These are phyloP conservation scores for Orychophragmus violaceus DNA, from an alignment of 345 rosid species.

Conservation along the genomic window DNA sequence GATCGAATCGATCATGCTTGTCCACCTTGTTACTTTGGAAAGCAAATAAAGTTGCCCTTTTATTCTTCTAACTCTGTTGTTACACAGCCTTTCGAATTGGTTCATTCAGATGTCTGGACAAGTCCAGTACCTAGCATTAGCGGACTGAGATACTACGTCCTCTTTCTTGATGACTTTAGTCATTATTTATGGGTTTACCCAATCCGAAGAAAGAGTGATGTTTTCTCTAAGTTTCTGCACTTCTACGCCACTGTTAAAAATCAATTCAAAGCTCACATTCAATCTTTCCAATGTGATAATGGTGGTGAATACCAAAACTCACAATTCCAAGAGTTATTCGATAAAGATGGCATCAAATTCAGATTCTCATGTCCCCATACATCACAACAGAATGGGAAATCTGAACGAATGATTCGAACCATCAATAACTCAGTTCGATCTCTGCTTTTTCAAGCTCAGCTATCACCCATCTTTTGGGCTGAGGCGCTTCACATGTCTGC, in stretches of 20 bases:
- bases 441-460: neutral
- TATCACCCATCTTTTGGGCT: neutral
- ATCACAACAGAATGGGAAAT: neutral
- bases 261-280: neutral
- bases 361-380: neutral
- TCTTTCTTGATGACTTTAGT: neutral
- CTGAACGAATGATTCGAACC: neutral
- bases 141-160: neutral
- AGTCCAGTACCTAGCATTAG: neutral
- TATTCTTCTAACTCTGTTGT: neutral
- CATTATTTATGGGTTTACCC: neutral
- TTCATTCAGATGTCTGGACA: neutral
- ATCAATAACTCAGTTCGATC: neutral
- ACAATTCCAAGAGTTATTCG: neutral
- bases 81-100: neutral
- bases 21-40: neutral
- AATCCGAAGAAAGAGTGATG: neutral
- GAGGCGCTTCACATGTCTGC: neutral
- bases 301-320: neutral
- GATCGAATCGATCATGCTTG: neutral
- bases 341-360: neutral
- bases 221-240: neutral
- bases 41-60: neutral
- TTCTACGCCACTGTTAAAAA: too few relatives aligned
- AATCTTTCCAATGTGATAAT: neutral